Conservation (phyloP, 768 basidiomycete species). For the Russula emetica region DNA sequence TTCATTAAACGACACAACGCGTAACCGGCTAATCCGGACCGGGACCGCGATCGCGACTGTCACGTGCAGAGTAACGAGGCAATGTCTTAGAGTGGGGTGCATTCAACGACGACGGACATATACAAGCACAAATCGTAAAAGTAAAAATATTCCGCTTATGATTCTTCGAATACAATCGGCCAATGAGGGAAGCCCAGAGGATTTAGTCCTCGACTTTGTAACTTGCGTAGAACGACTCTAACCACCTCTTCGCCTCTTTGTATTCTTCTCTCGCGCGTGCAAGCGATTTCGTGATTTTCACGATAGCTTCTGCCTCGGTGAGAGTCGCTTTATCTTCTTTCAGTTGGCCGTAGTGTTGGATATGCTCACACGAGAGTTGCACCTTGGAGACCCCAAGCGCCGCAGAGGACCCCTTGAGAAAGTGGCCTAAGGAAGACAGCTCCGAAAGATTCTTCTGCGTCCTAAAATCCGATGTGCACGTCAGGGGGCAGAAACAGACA, state of each 20-base stretch:
- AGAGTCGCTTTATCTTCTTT: not conserved
- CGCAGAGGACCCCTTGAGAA: slow-evolving; percentile 95
- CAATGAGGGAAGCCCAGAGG: not conserved
- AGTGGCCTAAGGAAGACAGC: slow-evolving; percentile 82
- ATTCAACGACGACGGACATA: not conserved
- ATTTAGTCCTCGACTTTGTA: not conserved
- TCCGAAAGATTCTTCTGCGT: slow-evolving; percentile 54
- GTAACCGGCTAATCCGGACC: slow-evolving; percentile 22
- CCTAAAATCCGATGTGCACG: slow-evolving; percentile 44
- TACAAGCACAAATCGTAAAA: not conserved
- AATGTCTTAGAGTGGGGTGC: not conserved
- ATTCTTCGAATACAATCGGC: not conserved
- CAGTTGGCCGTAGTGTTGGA: slow-evolving; percentile 64
- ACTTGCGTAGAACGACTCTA: slow-evolving; percentile 13
- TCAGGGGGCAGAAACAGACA: not conserved
- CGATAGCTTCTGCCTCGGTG: slow-evolving; percentile 12
- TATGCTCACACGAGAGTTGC: slow-evolving; percentile 80
- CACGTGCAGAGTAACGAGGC: slow-evolving; percentile 14
- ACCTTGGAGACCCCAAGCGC: slow-evolving; percentile 83
- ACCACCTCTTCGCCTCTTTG: slow-evolving; percentile 16
- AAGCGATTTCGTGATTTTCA: slow-evolving; percentile 19
- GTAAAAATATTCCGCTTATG: not conserved
- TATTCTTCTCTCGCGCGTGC: slow-evolving; percentile 21
- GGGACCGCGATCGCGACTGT: slow-evolving; percentile 24
- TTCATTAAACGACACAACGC: slow-evolving; percentile 15